A percentile compares a stretch with the other conserved stretches of the same genome.
phyloP scores from a whole-genome alignment of 1,284 basidiomycete genomes.

The Moesziomyces parantarcticus region DNA sequence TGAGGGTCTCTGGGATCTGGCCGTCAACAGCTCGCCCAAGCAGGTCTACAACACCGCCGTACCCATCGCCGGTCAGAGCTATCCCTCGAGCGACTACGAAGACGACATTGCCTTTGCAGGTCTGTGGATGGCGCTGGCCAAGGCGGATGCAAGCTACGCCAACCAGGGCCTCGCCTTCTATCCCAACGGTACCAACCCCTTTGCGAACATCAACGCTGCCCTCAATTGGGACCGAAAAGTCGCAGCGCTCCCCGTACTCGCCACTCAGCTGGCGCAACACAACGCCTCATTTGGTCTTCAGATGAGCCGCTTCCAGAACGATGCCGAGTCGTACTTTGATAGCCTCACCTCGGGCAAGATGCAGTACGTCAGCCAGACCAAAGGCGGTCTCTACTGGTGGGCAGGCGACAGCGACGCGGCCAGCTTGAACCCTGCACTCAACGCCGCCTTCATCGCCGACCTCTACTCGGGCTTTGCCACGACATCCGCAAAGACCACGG shows the following conservation, averaged over 20 bases:
- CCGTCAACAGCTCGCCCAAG: constrained; percentile 71
- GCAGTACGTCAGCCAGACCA: constrained; percentile 63
- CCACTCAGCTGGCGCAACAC: constrained; percentile 70
- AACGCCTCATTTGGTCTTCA: constrained; percentile 75
- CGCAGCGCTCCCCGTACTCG: constrained; percentile 80
- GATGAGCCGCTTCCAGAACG: constrained; percentile 76
- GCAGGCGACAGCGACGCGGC: constrained; percentile 81
- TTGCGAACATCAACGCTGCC: constrained; percentile 73
- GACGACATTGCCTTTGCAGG: constrained; percentile 75
- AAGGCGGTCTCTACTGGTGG: constrained; percentile 83
- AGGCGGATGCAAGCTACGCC: constrained; percentile 75
- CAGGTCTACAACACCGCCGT: constrained; percentile 74
- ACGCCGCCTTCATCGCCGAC: constrained; percentile 82
- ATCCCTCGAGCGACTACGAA: constrained; percentile 76
- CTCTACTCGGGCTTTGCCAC: constrained; percentile 77
- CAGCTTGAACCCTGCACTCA: constrained; percentile 85
- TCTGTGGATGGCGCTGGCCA: constrained; percentile 79
- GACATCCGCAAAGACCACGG: constrained; percentile 72
- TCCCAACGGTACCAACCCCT: constrained; percentile 71
- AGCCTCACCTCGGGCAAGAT: constrained; percentile 73
- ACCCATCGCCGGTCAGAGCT: constrained; percentile 75
- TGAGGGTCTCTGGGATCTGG: constrained; percentile 77
- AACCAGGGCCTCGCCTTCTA: constrained; percentile 77
- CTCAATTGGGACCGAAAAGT: constrained; percentile 91
- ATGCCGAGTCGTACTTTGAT: constrained; percentile 83